These are phyloP conservation scores for Nannochloris sp. DNA, from an alignment of 139 green algal genomes.

Conservation along the genomic window DNA sequence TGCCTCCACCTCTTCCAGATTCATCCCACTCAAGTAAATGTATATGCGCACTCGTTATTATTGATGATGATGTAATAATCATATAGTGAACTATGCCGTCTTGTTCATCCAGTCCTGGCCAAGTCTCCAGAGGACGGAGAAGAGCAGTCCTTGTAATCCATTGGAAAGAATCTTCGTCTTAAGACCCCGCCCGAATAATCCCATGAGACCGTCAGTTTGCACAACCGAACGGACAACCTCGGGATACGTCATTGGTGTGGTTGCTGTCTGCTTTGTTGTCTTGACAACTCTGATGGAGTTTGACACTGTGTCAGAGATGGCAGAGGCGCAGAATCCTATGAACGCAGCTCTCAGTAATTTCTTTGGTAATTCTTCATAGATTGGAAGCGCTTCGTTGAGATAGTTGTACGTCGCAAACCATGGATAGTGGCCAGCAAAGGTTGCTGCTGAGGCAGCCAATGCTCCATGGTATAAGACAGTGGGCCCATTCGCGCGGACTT, in stretches of 20 bases:
- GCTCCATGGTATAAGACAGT: slow-evolving; percentile 80
- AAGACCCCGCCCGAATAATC: slow-evolving; percentile 71
- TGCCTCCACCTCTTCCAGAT: slow-evolving; percentile 87
- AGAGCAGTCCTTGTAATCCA: slow-evolving; percentile 66
- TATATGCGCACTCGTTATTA: background rate
- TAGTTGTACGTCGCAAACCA: slow-evolving; percentile 74
- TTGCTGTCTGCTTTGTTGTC: slow-evolving; percentile 78
- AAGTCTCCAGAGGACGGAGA: slow-evolving; percentile 70
- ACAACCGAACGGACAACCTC: slow-evolving; percentile 64
- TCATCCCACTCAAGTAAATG: slow-evolving; percentile 96
- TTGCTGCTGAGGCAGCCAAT: slow-evolving; percentile 70
- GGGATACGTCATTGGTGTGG: slow-evolving; percentile 56
- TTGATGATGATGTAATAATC: slow-evolving; percentile 14
- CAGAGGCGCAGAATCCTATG: slow-evolving; percentile 76
- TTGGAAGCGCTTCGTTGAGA: slow-evolving; percentile 39
- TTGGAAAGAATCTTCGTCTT: slow-evolving; percentile 82
- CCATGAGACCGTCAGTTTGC: slow-evolving; percentile 66
- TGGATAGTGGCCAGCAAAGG: slow-evolving; percentile 84
- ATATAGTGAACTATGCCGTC: slow-evolving; percentile 17
- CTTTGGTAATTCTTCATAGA: slow-evolving; percentile 47
- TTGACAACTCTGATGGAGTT: slow-evolving; percentile 90
- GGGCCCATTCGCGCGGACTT: slow-evolving; percentile 59
- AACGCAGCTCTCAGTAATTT: slow-evolving; percentile 65
- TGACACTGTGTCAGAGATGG: slow-evolving; percentile 76
- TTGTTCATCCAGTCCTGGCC: slow-evolving; percentile 57